Base-by-base conservation (phyloP, 2,329 filamentous ascomycete genomes). In the Colletotrichum camelliae region DNA sequence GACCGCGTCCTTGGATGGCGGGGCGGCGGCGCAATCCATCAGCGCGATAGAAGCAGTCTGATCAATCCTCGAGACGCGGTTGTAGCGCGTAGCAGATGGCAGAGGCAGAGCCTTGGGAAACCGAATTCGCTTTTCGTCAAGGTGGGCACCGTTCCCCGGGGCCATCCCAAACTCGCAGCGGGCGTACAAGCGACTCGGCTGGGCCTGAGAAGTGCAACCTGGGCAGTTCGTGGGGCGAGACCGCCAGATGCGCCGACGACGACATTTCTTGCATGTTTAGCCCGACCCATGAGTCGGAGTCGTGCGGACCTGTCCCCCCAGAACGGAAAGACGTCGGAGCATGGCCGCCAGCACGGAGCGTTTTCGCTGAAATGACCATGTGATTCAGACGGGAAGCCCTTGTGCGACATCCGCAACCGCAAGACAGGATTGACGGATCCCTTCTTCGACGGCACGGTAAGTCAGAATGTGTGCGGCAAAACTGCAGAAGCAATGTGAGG, bases 1-100 rank as follows among this genome's bases (percentile, higher is more conserved):
- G 33, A 37, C 69, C 61, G 55, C 48, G 27, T 67, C 62, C 24
- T 31, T 67, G 31, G 24, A 43, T n/a, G 62, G 69, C 55, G 67
- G 67, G 70, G 73, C 33, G 73, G 70, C 52, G 73, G 70, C 37
- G 62, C 62, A 64, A 35, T 68, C 55, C 31, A 70, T 29, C 13
- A 48, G n/a, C 31, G 29, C 39, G n/a, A n/a, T 39, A 15, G 43
- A 16, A 66, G 29, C 24, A 48, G 55, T 12, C 8, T 52, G 43
- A 13, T 7, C 37, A 61, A 31, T 24, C 35, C 16, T 37, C 27
- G 66, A 70, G 43, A 52, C 43, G 43, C 43, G 55, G 57, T 31
- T 24, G 48, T 64, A 37, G 48, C 48, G 57, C 57, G 18, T 16
- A 12, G 43, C n/a, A 52, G 43, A 52, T 37, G 31, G 18, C 27